phyloP scores from a whole-genome alignment of 2,329 filamentous ascomycete species.

The Fusarium xyrophilum region DNA sequence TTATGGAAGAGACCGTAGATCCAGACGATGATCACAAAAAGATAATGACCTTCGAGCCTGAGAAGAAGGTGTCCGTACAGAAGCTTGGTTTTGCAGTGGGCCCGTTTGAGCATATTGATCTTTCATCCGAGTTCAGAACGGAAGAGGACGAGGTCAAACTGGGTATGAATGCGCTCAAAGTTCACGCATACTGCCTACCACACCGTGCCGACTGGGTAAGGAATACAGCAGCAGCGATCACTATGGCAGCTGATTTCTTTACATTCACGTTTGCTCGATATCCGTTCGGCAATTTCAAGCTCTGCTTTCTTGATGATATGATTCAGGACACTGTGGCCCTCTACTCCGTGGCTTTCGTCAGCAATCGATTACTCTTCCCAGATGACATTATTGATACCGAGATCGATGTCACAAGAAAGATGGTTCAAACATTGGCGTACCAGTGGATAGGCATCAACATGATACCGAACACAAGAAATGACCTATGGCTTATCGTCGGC shows the following conservation, averaged over 20 bases:
- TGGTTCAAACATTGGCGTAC: constrained; percentile 84
- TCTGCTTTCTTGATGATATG: constrained; percentile 94
- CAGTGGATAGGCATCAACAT: constrained; percentile 97
- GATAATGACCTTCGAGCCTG: constrained; percentile 82
- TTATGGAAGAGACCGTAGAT: constrained; percentile 83
- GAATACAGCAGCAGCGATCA: constrained; percentile 85
- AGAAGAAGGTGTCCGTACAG: constrained; percentile 77
- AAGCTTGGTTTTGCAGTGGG: constrained; percentile 94
- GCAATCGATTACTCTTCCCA: constrained; percentile 82
- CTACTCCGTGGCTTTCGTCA: constrained; percentile 87
- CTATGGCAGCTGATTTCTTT: constrained; percentile 89
- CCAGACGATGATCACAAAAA: constrained; percentile 81
- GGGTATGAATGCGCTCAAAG: constrained; percentile 83
- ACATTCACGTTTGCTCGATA: constrained; percentile 88
- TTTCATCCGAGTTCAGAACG: constrained; percentile 83
- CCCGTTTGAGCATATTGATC: constrained; percentile 91
- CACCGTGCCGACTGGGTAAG: constrained; percentile 80
- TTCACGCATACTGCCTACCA: constrained; percentile 91
- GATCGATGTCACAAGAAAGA: constrained; percentile 77
- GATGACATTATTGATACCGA: constrained; percentile 86
- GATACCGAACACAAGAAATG: constrained; percentile 78
- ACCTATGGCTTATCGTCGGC: constrained; percentile 89
- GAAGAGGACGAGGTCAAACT: constrained; percentile 92
- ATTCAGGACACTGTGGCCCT: constrained; percentile 75
- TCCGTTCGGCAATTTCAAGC: constrained; percentile 88